Evolutionary conservation across 192 early-diverging fungal species (phyloP), one percentile per base, ranked within the genome.

Genomic region (Radiomyces spectabilis): DNA sequence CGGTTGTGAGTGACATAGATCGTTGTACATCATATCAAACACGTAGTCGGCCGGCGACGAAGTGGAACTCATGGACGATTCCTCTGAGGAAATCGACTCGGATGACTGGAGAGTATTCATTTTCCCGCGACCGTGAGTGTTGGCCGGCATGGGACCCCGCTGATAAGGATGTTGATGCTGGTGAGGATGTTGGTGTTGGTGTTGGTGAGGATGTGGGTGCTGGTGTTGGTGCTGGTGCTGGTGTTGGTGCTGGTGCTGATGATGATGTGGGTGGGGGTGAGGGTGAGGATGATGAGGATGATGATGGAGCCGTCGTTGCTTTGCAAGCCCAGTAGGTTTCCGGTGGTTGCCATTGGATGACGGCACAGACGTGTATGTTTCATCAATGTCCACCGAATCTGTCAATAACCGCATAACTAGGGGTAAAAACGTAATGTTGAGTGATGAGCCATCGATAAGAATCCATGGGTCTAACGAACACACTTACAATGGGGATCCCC

Each of bases 401-500:
- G 65, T 68, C 31, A 78, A 52, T 18, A 78, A 42, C 10, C 68
- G 58, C 73, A 78, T 65, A 34, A 78, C 76, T 78, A 40, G 7
- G 39, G 21, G 32, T 27, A 26, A 42, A 19, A 24, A 41, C n/a
- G n/a, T n/a, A n/a, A n/a, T n/a, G n/a, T n/a, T n/a, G n/a, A n/a
- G n/a, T n/a, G n/a, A n/a, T n/a, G n/a, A n/a, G n/a, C n/a, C n/a
- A n/a, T n/a, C n/a, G n/a, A n/a, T n/a, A n/a, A n/a, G n/a, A n/a
- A n/a, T n/a, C n/a, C n/a, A n/a, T n/a, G n/a, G n/a, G n/a, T n/a
- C n/a, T n/a, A n/a, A n/a, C n/a, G n/a, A n/a, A n/a, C n/a, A n/a
- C n/a, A 32, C 67, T 65, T 75, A 78, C 76, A 78, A 1, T 69
- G 61, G 7, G 66, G 55, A 31, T 79, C 75, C 37, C 68, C 65